phyloP scores from a whole-genome alignment of 2,329 filamentous ascomycete species.

The Microcyclosporella mali region DNA sequence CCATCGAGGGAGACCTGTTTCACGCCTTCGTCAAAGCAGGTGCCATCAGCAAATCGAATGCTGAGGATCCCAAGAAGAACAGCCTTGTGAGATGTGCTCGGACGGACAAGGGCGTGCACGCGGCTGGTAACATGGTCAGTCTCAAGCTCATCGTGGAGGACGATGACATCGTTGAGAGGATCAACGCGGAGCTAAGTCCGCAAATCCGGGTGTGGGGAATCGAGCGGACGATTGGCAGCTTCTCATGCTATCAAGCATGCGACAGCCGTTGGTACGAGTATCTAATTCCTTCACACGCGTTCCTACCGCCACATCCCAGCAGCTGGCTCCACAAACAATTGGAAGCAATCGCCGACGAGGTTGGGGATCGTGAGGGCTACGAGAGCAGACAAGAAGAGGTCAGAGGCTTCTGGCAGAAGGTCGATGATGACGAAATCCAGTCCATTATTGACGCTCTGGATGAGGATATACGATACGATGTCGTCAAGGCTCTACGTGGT shows the following conservation, averaged over 20 bases:
- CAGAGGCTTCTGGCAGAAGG: slow-evolving; percentile 70
- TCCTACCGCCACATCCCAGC: slow-evolving; percentile 84
- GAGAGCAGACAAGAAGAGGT: slow-evolving; percentile 68
- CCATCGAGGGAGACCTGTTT: slow-evolving; percentile 94
- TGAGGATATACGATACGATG: slow-evolving; percentile 56
- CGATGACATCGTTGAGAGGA: slow-evolving; percentile 76
- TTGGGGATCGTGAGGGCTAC: slow-evolving; percentile 64
- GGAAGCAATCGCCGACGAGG: slow-evolving; percentile 68
- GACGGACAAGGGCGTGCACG: slow-evolving; percentile 96
- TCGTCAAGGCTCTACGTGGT: slow-evolving; percentile 55
- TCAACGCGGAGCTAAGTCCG: slow-evolving; percentile 75
- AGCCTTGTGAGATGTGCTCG: slow-evolving; percentile 88
- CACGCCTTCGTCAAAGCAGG: slow-evolving; percentile 83
- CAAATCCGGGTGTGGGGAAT: slow-evolving; percentile 97
- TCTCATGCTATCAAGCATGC: slow-evolving; percentile 91
- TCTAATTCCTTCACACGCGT: slow-evolving; percentile 84
- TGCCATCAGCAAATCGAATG: slow-evolving; percentile 94
- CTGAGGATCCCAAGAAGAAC: slow-evolving; percentile 93
- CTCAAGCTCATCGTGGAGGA: slow-evolving; percentile 95
- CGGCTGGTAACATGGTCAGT: slow-evolving; percentile 90
- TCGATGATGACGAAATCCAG: slow-evolving; percentile 75
- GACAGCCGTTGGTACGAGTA: slow-evolving; percentile 98
- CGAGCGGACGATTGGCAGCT: slow-evolving; percentile 78
- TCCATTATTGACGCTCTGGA: slow-evolving; percentile 57
- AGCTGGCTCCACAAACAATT: slow-evolving; percentile 79